These are phyloP conservation scores for Lactarius tabidus DNA, from an alignment of 768 basidiomycete genomes.

Conservation along the genomic window DNA sequence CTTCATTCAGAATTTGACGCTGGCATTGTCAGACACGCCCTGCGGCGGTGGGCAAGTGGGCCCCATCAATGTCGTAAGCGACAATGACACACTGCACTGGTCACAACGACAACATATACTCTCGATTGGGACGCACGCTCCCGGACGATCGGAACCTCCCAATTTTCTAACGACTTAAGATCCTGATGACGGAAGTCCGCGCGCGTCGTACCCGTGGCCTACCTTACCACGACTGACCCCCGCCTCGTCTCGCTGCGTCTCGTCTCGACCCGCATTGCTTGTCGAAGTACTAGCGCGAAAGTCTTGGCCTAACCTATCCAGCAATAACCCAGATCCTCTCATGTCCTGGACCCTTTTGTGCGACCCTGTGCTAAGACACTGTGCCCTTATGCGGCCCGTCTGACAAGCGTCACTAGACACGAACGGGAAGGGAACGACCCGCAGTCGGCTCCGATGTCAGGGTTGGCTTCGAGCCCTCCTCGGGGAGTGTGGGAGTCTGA, in stretches of 20 bases:
- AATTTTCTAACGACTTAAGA: neutral
- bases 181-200: neutral
- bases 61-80: neutral
- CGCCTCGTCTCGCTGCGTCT: neutral
- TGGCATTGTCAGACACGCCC: neutral
- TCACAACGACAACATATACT: neutral
- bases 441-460: neutral
- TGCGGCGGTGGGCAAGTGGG: neutral
- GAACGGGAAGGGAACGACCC: neutral
- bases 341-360: neutral
- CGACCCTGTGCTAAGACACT: neutral
- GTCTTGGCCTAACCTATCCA: neutral
- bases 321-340: neutral
- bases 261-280: neutral
- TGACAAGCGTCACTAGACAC: neutral
- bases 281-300: neutral
- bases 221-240: neutral
- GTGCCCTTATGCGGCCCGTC: neutral
- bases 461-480: neutral
- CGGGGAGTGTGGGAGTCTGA: neutral
- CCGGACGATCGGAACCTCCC: neutral
- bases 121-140: neutral
- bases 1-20: neutral
- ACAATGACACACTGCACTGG: neutral
- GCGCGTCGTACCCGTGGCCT: neutral